Evolutionary conservation across 2,329 filamentous ascomycete species (phyloP).

Genomic region (Epichloe hybrida): DNA sequence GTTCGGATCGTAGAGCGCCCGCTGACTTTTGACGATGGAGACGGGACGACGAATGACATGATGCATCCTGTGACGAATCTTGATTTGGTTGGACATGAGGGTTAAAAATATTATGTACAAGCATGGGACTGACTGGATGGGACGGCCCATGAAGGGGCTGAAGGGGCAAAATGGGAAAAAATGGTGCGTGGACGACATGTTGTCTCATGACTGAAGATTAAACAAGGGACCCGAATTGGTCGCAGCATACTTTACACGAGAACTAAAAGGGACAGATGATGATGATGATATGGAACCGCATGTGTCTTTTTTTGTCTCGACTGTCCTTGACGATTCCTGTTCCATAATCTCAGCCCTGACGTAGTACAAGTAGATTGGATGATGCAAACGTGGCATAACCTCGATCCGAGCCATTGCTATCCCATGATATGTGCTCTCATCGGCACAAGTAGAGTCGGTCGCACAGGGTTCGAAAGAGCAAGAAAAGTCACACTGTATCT

Average conservation of each 20-base stretch:
- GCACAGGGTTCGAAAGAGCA: too few relatives aligned
- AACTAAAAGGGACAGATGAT: not conserved
- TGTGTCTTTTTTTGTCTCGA: too few relatives aligned
- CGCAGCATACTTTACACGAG: not conserved
- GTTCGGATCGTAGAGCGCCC: constrained; percentile 21
- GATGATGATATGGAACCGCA: not conserved
- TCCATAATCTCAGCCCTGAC: not conserved
- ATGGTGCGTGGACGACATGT: not conserved
- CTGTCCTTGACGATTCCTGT: not conserved
- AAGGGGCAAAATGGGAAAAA: not conserved
- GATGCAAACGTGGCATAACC: too few relatives aligned
- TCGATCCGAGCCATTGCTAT: too few relatives aligned
- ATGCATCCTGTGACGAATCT: not conserved
- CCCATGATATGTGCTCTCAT: too few relatives aligned
- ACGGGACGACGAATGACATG: not conserved
- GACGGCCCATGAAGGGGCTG: too few relatives aligned
- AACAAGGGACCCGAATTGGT: not conserved
- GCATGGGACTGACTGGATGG: not conserved
- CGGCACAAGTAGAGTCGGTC: too few relatives aligned
- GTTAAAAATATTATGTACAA: not conserved
- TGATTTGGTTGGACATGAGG: not conserved
- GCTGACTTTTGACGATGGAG: not conserved
- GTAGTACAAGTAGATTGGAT: too few relatives aligned
- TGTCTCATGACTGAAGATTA: not conserved
- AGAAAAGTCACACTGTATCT: too few relatives aligned